phyloP scores from a whole-genome alignment of 805 yeast species.

The Metschnikowia bowlesiae region DNA sequence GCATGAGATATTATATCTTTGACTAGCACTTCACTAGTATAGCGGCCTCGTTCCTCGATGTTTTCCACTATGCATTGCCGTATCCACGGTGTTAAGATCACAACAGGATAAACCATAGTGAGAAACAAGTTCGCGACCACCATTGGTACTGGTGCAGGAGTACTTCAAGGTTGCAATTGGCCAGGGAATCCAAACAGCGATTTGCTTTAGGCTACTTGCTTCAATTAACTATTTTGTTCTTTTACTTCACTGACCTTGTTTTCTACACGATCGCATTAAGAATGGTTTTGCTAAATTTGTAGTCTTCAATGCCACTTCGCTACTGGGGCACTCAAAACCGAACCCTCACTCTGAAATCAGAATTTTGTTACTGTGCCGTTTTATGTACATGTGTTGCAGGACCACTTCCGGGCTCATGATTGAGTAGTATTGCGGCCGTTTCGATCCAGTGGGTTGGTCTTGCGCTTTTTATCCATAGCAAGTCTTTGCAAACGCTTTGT shows the following conservation, averaged over 20 bases:
- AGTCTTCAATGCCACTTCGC: not conserved
- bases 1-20: constrained; percentile 15
- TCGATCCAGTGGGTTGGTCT: not conserved
- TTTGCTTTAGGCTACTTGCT: too few relatives aligned
- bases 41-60: not conserved
- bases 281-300: not conserved
- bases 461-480: constrained; percentile 11
- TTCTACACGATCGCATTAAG: too few relatives aligned
- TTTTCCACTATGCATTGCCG: constrained; percentile 6
- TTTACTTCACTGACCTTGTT: too few relatives aligned
- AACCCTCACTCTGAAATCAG: not conserved
- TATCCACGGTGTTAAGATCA: constrained; percentile 15
- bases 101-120: constrained; percentile 13
- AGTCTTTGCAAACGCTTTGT: constrained; percentile 32
- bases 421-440: not conserved
- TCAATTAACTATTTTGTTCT: too few relatives aligned
- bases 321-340: too few relatives aligned
- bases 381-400: not conserved
- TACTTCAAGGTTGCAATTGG: not conserved
- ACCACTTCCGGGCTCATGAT: not conserved
- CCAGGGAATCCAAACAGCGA: too few relatives aligned
- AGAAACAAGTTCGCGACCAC: not conserved
- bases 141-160: not conserved
- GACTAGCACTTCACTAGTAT: constrained; percentile 5
- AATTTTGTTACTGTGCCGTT: not conserved